Base-by-base conservation (phyloP, 2,329 filamentous ascomycete species). In the Mycocentrospora acerina region DNA sequence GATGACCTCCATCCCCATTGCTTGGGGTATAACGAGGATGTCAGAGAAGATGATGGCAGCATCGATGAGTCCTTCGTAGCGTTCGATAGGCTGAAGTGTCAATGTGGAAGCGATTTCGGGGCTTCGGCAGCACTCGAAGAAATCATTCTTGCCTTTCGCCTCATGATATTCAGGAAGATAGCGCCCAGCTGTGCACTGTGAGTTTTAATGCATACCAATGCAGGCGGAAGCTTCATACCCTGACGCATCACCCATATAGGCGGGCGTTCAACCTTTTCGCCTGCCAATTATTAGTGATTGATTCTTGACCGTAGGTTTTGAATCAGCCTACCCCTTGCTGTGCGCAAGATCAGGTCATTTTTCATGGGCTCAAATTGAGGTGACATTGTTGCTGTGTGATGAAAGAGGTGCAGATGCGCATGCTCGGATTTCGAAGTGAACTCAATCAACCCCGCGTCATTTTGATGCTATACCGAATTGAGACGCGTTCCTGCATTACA, bases 171-270 rank as follows among this genome's bases (percentile, higher is more conserved):
- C 93, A 48, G 91, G 93, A 15, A 98, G 86, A 68, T 98, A 98
- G 58, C 93, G 86, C 44, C 93, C 93, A 62, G 93, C 93, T 95
- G 52, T 33, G 13, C 3, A 19, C 18, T 25, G 14, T 64, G 13
- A 61, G 46, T 26, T 30, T 22, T 19, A n/a, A 8, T 25, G 6
- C 32, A 26, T 32, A 33, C 27, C 24, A 19, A 16, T 39, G 29
- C 12, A 11, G 15, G 35, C 11, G 13, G 18, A 25, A 56, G 28
- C 32, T 33, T 33, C 69, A 68, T 76, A 91, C 90, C 90, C 82
- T 98, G 93, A 71, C 93, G 87, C 93, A 98, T 98, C 67, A 98
- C 90, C 93, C 93, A 98, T 76, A 94, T 88, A 41, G 93, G 93
- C 46, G 93, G 87, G 51, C 93, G 83, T 71, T 96, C 90, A 53